phyloP scores from a whole-genome alignment of 768 basidiomycete species.

The Leccinum rimulosum region DNA sequence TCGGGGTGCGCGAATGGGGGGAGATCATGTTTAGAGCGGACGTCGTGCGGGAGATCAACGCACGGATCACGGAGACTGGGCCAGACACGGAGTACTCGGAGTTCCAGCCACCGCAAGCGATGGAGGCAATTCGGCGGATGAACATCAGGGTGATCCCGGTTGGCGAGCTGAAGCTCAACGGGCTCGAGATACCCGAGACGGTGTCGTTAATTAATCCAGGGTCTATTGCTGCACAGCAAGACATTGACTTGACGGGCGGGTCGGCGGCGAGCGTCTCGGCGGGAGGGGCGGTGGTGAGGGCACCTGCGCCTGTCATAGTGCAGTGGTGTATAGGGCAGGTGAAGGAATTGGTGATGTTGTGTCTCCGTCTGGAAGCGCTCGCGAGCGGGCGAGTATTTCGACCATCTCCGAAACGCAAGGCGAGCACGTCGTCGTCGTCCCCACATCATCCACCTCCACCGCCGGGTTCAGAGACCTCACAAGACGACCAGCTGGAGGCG shows the following conservation, averaged over 20 bases:
- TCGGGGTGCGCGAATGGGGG: conserved; percentile 82
- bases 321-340: conserved; percentile 74
- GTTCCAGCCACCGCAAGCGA: conserved; percentile 52
- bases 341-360: conserved; percentile 66
- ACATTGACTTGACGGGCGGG: conserved; percentile 41
- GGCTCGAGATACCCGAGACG: conserved; percentile 86
- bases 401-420: conserved; percentile 36
- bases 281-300: conserved; percentile 7
- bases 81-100: conserved; percentile 61
- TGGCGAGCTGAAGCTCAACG: conserved; percentile 92
- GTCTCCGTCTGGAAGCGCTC: conserved; percentile 78
- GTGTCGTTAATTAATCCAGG: conserved; percentile 83
- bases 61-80: conserved; percentile 52
- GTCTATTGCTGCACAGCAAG: conserved; percentile 67
- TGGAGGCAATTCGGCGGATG: conserved; percentile 74
- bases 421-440: conserved; percentile 18
- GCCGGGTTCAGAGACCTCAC: conserved; percentile 12
- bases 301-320: conserved; percentile 12
- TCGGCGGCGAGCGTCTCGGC: conserved; percentile 12
- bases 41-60: conserved; percentile 76
- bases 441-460: not conserved
- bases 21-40: conserved; percentile 89
- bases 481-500: conserved; percentile 27
- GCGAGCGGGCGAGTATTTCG: conserved; percentile 61
- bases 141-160: conserved; percentile 69